phyloP scores from a whole-genome alignment of 768 basidiomycete species.

The Collybia sordida region DNA sequence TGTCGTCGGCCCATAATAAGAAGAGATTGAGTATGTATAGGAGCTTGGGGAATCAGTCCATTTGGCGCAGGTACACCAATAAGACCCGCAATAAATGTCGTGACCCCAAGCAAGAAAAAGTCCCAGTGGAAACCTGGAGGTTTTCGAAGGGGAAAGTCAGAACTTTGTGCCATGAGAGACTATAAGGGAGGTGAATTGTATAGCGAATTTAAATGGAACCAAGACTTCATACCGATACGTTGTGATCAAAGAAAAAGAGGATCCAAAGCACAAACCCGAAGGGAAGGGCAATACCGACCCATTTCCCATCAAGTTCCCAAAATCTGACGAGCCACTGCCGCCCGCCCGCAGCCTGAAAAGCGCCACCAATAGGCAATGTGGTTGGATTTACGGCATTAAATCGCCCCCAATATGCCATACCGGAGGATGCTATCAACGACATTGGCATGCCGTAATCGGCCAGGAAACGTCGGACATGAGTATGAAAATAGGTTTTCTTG shows the following conservation, averaged over 20 bases:
- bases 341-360: constrained; percentile 71
- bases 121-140: constrained; percentile 87
- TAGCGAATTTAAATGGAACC: neutral
- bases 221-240: constrained; percentile 33
- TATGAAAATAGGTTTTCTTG: constrained; percentile 64
- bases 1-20: constrained; percentile 56
- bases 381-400: constrained; percentile 60
- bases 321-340: constrained; percentile 85
- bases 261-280: constrained; percentile 90
- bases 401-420: constrained; percentile 83
- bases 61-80: constrained; percentile 87
- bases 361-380: constrained; percentile 67
- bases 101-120: constrained; percentile 88
- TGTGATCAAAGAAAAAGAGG: constrained; percentile 94
- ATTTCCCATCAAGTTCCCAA: constrained; percentile 86
- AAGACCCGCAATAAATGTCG: constrained; percentile 87
- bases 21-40: constrained; percentile 88
- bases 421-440: constrained; percentile 72
- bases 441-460: constrained; percentile 93
- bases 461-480: constrained; percentile 71
- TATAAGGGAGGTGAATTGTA: constrained; percentile 24
- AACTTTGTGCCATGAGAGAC: constrained; percentile 91
- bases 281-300: constrained; percentile 86
- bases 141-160: constrained; percentile 86
- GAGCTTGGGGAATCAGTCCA: constrained; percentile 83